Base-by-base conservation (phyloP, 1,284 basidiomycete genomes). In the Ganoderma meredithae region DNA sequence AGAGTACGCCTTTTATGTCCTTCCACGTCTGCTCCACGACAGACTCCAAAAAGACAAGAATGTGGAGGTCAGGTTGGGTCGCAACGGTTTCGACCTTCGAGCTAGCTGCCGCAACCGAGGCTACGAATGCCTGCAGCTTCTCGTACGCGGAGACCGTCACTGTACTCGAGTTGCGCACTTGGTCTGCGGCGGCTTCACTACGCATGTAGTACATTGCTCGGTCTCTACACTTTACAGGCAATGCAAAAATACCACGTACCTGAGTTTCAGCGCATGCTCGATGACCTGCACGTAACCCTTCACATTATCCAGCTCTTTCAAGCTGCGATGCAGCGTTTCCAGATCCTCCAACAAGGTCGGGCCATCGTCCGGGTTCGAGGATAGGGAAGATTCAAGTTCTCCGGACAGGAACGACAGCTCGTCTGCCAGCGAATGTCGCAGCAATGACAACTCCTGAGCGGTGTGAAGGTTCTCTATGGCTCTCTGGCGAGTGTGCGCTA, bases 321-420 rank as follows among this genome's bases (percentile, higher is more conserved):
- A 76, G 75, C 86, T 87, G 65, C 87, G 83, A 76, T 95, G 92
- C 66, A 94, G 79, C 0, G 85, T 86, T 76, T 96, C 93, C 69
- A 96, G 83, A 49, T 90, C 90, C 79, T 97, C 93, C n/a, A 97
- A 82, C 13, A 95, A 81, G 0, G 91, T 93, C 1, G 89, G 82
- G 52, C 81, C 77, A 41, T 77, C 80, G 5, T 85, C 83, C 47
- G 81, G 83, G 25, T 81, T 83, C 13, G 39, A 15, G 12, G 83
- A 82, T 39, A 87, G 73, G 0, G 86, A 81, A 0, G 92, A 91
- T 53, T 88, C 81, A n/a, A 95, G 82, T 67, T 89, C 86, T 69
- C 88, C 81, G 60, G 90, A 86, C 69, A 97, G 82, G 75, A 89
- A 84, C 52, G 87, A 80, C 66, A 95, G 82, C 79, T 96, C 89